These are phyloP conservation scores for Talaromyces liani DNA, from an alignment of 495 filamentous ascomycete species.

Conservation along the genomic window DNA sequence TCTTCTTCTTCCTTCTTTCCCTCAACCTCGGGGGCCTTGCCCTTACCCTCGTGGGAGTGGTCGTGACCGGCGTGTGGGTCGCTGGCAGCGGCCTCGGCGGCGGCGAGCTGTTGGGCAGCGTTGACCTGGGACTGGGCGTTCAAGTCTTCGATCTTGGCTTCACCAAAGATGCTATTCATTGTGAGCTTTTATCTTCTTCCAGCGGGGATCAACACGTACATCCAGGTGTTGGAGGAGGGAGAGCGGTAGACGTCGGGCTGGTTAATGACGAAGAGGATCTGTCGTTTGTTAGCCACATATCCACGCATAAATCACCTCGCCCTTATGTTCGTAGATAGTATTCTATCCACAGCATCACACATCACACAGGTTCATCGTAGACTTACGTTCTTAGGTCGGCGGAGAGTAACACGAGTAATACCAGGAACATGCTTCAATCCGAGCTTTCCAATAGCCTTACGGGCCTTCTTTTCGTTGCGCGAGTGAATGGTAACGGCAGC, in stretches of 20 bases:
- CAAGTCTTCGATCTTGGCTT: conserved; percentile 99
- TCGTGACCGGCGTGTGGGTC: conserved; percentile 61
- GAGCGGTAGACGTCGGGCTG: conserved; percentile 99
- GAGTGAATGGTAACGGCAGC: conserved; percentile 87
- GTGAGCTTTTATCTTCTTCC: conserved; percentile 9
- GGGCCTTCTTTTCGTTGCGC: conserved; percentile 99
- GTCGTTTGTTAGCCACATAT: conserved; percentile 18
- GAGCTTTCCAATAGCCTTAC: conserved; percentile 97
- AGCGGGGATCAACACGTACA: conserved; percentile 51
- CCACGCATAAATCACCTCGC: not conserved
- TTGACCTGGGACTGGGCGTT: conserved; percentile 94
- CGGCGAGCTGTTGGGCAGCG: conserved; percentile 84
- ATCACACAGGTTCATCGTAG: not conserved
- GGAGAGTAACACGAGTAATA: conserved; percentile 95
- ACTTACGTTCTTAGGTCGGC: conserved; percentile 92
- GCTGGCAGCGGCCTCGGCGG: conserved; percentile 72
- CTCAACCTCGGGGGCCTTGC: conserved; percentile 65
- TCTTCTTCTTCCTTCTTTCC: conserved; percentile 83
- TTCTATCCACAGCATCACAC: not conserved
- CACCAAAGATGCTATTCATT: conserved; percentile 83
- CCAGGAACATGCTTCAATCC: conserved; percentile 92
- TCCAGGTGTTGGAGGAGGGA: conserved; percentile 96
- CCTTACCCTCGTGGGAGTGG: conserved; percentile 64
- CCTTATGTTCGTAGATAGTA: not conserved
- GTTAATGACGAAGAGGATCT: conserved; percentile 99